Conservation (phyloP, 345 rosid species). For the Bruguiera parviflora region DNA sequence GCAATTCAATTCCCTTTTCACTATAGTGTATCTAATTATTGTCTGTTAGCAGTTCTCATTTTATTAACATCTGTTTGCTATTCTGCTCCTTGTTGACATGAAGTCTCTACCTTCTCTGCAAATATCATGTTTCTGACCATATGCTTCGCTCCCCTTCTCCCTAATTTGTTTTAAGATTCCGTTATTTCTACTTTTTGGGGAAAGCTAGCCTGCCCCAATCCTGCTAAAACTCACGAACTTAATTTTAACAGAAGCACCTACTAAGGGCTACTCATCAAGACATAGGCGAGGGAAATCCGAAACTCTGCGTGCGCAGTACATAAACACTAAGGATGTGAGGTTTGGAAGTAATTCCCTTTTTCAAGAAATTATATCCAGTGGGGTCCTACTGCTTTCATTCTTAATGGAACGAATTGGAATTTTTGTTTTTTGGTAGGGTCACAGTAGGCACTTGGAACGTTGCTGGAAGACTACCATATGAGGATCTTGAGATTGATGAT, state of each 20-base stretch:
- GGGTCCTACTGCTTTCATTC: not conserved
- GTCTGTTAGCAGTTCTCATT: no score
- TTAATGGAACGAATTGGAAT: not conserved
- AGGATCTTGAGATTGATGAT: slow-evolving; percentile 73
- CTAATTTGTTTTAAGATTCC: not conserved
- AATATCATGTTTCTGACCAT: no score
- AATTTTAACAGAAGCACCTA: slow-evolving; percentile 38
- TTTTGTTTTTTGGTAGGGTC: slow-evolving; percentile 45
- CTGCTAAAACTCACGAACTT: not conserved
- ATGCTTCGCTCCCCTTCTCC: no score
- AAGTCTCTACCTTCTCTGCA: no score
- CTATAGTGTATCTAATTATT: slow-evolving; percentile 9
- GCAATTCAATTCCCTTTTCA: slow-evolving; percentile 26
- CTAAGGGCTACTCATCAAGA: slow-evolving; percentile 43
- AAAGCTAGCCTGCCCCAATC: not conserved
- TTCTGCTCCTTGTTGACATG: no score
- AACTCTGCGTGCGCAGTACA: slow-evolving; percentile 88
- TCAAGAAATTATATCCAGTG: slow-evolving; percentile 1
- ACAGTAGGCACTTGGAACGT: slow-evolving; percentile 94
- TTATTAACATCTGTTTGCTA: no score
- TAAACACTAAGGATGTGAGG: slow-evolving; percentile 87
- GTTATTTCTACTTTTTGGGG: not conserved
- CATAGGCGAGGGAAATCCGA: slow-evolving; percentile 97
- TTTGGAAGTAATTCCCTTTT: slow-evolving; percentile 28
- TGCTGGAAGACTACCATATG: slow-evolving; percentile 76